Evolutionary conservation across 2,329 filamentous ascomycete genomes (phyloP).

Genomic region (Fusarium foetens): DNA sequence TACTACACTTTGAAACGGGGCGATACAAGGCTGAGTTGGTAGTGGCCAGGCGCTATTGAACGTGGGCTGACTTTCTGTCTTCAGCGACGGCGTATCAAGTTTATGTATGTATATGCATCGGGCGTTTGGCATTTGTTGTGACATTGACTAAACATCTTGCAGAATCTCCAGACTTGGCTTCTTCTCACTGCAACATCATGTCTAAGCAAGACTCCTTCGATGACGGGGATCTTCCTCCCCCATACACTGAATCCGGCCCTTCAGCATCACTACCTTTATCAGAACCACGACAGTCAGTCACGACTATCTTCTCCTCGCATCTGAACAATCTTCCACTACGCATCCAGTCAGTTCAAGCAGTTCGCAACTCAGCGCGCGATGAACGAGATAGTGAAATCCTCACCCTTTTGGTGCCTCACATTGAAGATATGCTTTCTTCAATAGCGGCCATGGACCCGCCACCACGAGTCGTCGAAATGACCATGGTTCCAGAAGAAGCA

Average conservation of each 20-base stretch:
- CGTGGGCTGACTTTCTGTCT: constrained; percentile 18
- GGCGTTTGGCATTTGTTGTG: constrained; percentile 12
- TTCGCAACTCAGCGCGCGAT: constrained; percentile 48
- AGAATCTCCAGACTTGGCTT: constrained; percentile 2
- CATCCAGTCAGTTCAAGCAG: constrained; percentile 51
- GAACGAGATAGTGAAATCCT: constrained; percentile 53
- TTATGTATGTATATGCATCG: constrained; percentile 4
- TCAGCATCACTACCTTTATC: constrained; percentile 3
- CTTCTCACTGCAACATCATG: constrained; percentile 15
- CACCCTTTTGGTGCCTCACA: constrained; percentile 52
- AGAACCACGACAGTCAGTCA: constrained; percentile 19
- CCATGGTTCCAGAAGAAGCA: constrained; percentile 56
- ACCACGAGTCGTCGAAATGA: constrained; percentile 54
- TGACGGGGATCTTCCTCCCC: constrained; percentile 41
- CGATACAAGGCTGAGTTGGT: constrained; percentile 29
- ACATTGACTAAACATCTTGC: not conserved
- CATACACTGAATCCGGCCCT: constrained; percentile 36
- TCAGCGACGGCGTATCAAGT: not conserved
- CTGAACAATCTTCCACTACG: constrained; percentile 51
- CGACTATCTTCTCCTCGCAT: constrained; percentile 50
- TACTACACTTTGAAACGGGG: not conserved
- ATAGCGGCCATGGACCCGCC: constrained; percentile 49
- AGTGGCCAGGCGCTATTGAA: not conserved
- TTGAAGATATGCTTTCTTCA: constrained; percentile 55
- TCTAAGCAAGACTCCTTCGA: constrained; percentile 25